Evolutionary conservation across 2,329 filamentous ascomycete genomes (phyloP).

Genomic region (Verticillium albo-atrum): DNA sequence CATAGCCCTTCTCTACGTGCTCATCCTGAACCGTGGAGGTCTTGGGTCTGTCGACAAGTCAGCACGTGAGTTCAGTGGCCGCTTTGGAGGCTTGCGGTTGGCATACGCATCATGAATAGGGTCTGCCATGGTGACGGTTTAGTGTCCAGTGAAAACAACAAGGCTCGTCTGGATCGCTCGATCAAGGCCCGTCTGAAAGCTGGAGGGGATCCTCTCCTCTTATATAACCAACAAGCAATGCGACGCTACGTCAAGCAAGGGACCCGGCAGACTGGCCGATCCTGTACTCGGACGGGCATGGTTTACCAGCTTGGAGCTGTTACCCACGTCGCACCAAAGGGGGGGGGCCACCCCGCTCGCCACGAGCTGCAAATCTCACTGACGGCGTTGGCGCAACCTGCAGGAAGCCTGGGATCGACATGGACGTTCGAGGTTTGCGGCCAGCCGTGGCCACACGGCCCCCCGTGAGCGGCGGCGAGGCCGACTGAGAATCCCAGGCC

Average conservation of each 20-base stretch:
- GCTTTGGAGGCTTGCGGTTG: background rate
- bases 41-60: background rate
- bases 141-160: background rate
- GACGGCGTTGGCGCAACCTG: background rate
- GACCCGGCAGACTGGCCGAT: background rate
- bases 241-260: background rate
- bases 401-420: background rate
- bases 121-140: background rate
- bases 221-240: background rate
- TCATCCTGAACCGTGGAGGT: background rate
- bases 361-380: background rate
- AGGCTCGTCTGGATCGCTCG: background rate
- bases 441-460: background rate
- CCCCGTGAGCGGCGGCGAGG: background rate
- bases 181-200: accelerated
- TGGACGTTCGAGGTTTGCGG: background rate
- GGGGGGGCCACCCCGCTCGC: background rate
- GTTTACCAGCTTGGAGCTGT: background rate
- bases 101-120: background rate
- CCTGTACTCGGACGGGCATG: background rate
- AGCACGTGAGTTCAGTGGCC: background rate
- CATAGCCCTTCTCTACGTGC: conserved; percentile 18
- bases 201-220: background rate
- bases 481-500: background rate
- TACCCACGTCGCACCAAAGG: background rate